Base-by-base conservation (phyloP, 192 early-diverging fungal genomes). In the Backusella mclennaniae region DNA sequence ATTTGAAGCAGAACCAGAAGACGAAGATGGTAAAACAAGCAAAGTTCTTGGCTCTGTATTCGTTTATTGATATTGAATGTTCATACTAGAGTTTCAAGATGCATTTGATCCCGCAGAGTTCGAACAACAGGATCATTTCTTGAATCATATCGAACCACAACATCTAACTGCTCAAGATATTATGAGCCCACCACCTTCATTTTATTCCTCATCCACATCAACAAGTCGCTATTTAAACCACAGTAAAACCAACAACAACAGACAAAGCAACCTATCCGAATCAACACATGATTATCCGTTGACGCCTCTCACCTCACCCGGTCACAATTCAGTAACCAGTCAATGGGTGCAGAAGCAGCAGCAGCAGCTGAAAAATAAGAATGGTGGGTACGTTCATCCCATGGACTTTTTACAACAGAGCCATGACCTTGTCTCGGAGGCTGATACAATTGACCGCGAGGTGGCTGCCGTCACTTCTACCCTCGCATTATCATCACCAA, bases 401-500 rank as follows among this genome's bases (percentile, higher is more conserved):
- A 74, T 74, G 73, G 73, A 74, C 33, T 74, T 74, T 41, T 21
- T 74, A 66, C 36, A 59, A 4, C 71, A 52, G 39, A 15, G 19
- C 26, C 52, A 26, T 3, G 73, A 74, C 14, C 21, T 49, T 4
- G 35, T 63, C 21, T 78, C 77, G 4, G 77, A 78, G 9, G 63
- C 71, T 1, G 77, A 78, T 53, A 73, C 77, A 9, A 41, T 78
- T 53, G 77, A 78, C 68, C 77, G 66, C 3, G 77, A 78, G 52
- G 77, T 78, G 39, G 77, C 77, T 8, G 71, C 70, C 12, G 52
- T 44, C 23, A 78, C 77, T 9, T 59, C 77, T 0, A 73, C 66
- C 9, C 12, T 78, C 3, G 42, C 42, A 36, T 17, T 73, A 14
- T 35, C 31, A 12, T 66, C 66, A 67, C 76, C 77, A 19, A 66